Percentiles rank a stretch among this genome's conserved stretches.
Conservation (phyloP, 83 land plant genomes). For the Larix sibirica region DNA sequence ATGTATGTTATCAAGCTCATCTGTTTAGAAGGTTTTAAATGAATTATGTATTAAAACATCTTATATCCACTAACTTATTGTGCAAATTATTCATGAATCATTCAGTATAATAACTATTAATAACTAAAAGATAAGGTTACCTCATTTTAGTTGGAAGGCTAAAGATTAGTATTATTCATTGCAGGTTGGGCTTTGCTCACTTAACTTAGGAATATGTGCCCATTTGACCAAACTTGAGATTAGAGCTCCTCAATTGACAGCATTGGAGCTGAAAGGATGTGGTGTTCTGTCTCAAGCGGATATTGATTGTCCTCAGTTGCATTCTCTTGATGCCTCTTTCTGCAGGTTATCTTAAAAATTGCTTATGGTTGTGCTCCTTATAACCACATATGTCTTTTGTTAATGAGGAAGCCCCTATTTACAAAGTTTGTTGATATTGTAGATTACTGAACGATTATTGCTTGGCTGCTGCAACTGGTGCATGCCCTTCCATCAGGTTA, state of each 20-base stretch:
- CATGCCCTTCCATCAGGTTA: conserved; percentile 42
- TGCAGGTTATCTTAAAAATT: conserved; percentile 40
- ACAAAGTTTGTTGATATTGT: conserved; percentile 10
- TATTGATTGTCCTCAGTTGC: conserved; percentile 40
- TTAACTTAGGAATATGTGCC: conserved; percentile 60
- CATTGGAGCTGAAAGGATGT: conserved; percentile 51
- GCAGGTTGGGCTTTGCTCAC: conserved; percentile 47
- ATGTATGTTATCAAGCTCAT: too few species aligned
- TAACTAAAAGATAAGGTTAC: too few species aligned
- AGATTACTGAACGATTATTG: conserved; percentile 45
- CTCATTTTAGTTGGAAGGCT: background rate
- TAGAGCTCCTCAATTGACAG: conserved; percentile 37
- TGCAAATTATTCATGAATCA: background rate
- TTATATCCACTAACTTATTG: background rate
- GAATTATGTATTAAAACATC: too few species aligned
- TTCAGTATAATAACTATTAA: background rate
- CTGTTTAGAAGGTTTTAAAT: too few species aligned
- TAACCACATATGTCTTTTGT: background rate
- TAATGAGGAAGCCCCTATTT: background rate
- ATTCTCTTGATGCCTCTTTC: conserved; percentile 52
- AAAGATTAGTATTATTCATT: background rate
- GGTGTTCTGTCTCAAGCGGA: conserved; percentile 40
- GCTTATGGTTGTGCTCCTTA: background rate
- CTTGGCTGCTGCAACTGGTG: conserved; percentile 39
- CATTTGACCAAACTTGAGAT: conserved; percentile 34